Evolutionary conservation across 805 yeast species (phyloP).

Genomic region (Jamesozyma piceae): DNA sequence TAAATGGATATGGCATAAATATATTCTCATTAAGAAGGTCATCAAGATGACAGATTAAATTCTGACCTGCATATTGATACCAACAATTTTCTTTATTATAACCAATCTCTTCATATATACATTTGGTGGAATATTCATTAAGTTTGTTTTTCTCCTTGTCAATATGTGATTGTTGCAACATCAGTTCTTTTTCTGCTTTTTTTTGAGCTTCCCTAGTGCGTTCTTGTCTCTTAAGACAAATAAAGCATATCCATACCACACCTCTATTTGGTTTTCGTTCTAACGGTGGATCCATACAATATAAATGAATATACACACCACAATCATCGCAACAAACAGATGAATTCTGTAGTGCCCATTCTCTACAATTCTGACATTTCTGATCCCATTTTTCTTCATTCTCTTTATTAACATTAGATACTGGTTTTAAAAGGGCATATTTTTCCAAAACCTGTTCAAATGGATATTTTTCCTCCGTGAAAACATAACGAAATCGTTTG

Average conservation of each 20-base stretch:
- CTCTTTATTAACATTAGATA: background rate
- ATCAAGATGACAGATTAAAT: slow-evolving; percentile 14
- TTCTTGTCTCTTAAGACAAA: slow-evolving; percentile 56
- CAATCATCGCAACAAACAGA: slow-evolving; percentile 79
- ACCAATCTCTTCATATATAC: slow-evolving; percentile 6
- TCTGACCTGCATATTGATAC: slow-evolving; percentile 27
- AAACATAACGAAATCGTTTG: slow-evolving; percentile 63
- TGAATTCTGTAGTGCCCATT: slow-evolving; percentile 72
- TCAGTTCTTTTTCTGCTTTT: slow-evolving; percentile 7
- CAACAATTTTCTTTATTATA: slow-evolving; percentile 14
- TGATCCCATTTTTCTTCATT: slow-evolving; percentile 20
- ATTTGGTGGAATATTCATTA: slow-evolving; percentile 13
- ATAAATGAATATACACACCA: slow-evolving; percentile 59
- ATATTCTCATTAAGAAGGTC: slow-evolving; percentile 15
- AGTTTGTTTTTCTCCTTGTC: slow-evolving; percentile 7
- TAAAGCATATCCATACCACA: slow-evolving; percentile 83
- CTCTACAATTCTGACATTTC: slow-evolving; percentile 62
- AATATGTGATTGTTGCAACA: slow-evolving; percentile 3
- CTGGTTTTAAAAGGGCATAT: slow-evolving; percentile 11
- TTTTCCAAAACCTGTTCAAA: slow-evolving; percentile 18
- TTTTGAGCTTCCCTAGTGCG: slow-evolving; percentile 19
- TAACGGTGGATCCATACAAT: slow-evolving; percentile 80
- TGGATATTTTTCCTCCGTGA: slow-evolving; percentile 47
- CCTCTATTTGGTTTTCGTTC: slow-evolving; percentile 74
- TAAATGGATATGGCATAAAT: slow-evolving; percentile 23